Conservation (phyloP, 139 green algal genomes). For the Auxenochlorella pyrenoidosa region DNA sequence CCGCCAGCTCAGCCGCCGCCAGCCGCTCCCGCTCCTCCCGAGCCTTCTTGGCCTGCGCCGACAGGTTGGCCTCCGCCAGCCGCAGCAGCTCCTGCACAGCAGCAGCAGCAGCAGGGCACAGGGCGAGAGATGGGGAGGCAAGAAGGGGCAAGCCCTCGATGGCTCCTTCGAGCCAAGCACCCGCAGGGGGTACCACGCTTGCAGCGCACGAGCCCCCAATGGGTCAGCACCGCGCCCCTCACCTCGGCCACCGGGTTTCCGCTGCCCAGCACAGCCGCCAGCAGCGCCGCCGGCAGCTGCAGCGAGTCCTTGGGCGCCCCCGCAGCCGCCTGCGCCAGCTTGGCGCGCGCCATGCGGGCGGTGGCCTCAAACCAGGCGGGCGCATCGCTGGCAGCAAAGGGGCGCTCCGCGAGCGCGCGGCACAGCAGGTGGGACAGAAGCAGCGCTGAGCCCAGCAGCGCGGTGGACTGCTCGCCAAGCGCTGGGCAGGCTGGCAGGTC, state of each 20-base stretch:
- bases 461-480: slow-evolving; percentile 9
- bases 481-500: slow-evolving; percentile 36
- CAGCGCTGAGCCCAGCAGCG: slow-evolving; percentile 31
- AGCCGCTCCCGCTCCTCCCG: slow-evolving; percentile 40
- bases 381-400: slow-evolving; percentile 46
- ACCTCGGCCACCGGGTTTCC: slow-evolving; percentile 16
- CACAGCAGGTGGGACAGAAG: slow-evolving; percentile 60
- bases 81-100: slow-evolving; percentile 6
- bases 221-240: too few relatives aligned
- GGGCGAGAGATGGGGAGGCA: too few relatives aligned
- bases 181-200: too few relatives aligned
- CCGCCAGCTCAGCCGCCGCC: slow-evolving; percentile 41
- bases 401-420: slow-evolving; percentile 44
- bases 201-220: too few relatives aligned
- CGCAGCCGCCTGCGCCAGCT: slow-evolving; percentile 16
- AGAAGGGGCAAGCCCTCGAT: background rate
- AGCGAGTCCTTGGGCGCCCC: slow-evolving; percentile 48
- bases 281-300: slow-evolving; percentile 11
- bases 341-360: slow-evolving; percentile 15
- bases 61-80: slow-evolving; percentile 55
- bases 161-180: too few relatives aligned
- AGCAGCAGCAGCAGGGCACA: background rate
- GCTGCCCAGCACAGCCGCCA: slow-evolving; percentile 36
- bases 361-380: slow-evolving; percentile 63
- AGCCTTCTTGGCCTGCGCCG: background rate